phyloP scores from a whole-genome alignment of 495 filamentous ascomycete genomes.

The Aspergillus cavernicola region DNA sequence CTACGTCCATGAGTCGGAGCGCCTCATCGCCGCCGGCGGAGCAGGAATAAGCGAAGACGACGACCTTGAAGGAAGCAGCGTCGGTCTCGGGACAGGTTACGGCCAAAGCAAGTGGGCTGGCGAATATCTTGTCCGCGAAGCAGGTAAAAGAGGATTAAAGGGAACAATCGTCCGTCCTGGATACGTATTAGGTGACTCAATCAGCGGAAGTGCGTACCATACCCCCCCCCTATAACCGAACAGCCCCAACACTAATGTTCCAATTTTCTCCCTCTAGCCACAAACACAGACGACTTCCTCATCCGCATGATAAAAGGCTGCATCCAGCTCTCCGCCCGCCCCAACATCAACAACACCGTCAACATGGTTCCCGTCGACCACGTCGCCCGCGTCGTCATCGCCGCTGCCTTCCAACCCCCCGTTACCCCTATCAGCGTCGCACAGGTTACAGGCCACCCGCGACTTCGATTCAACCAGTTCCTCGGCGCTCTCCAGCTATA shows the following conservation, averaged over 20 bases:
- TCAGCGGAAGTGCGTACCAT: slow-evolving; percentile 49
- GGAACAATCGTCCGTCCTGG: slow-evolving; percentile 81
- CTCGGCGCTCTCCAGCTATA: slow-evolving; percentile 67
- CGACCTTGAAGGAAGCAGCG: slow-evolving; percentile 60
- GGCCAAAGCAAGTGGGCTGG: slow-evolving; percentile 85
- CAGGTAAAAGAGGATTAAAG: slow-evolving; percentile 69
- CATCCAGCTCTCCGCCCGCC: slow-evolving; percentile 69
- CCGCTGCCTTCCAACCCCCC: slow-evolving; percentile 61
- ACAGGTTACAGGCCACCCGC: slow-evolving; percentile 80
- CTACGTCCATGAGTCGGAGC: slow-evolving; percentile 70
- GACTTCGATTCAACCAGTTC: slow-evolving; percentile 75
- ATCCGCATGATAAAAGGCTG: slow-evolving; percentile 87
- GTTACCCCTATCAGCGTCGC: slow-evolving; percentile 52
- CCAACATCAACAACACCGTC: slow-evolving; percentile 80
- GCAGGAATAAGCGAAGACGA: slow-evolving; percentile 59
- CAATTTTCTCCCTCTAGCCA: slow-evolving; percentile 33
- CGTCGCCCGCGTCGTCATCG: slow-evolving; percentile 74
- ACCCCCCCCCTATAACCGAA: not conserved
- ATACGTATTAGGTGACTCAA: slow-evolving; percentile 76
- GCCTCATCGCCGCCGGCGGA: slow-evolving; percentile 49
- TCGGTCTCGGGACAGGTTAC: slow-evolving; percentile 77
- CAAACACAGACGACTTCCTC: slow-evolving; percentile 89
- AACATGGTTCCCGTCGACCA: slow-evolving; percentile 89
- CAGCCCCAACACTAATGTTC: not conserved
- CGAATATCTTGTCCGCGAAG: slow-evolving; percentile 78